Percentiles rank a stretch among this genome's conserved stretches.
These are phyloP conservation scores for Aspergillus cavernicola DNA, from an alignment of 495 filamentous ascomycete genomes.

Conservation along the genomic window DNA sequence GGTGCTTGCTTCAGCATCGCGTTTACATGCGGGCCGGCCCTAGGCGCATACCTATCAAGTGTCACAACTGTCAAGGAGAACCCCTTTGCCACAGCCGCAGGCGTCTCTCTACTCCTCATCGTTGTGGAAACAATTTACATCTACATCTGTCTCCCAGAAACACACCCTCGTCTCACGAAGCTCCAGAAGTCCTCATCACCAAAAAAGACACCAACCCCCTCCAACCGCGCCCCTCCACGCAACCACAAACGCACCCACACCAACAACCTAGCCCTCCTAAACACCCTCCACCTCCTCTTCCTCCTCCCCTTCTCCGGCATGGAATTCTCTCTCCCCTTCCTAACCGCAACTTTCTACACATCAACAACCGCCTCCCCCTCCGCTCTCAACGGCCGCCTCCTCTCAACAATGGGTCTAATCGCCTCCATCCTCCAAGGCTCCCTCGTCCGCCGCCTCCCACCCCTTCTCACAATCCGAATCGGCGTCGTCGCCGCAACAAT, in stretches of 20 bases:
- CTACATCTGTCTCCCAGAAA: conserved; percentile 87
- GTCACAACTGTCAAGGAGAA: conserved; percentile 77
- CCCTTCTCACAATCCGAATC: conserved; percentile 70
- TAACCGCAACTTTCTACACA: conserved; percentile 89
- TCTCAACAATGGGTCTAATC: conserved; percentile 91
- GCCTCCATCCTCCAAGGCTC: conserved; percentile 85
- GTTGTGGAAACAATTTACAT: conserved; percentile 83
- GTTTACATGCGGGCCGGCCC: conserved; percentile 90
- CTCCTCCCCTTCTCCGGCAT: conserved; percentile 95
- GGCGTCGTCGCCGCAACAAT: conserved; percentile 73
- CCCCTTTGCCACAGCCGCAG: conserved; percentile 87
- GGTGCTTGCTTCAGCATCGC: conserved; percentile 96
- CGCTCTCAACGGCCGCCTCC: conserved; percentile 74
- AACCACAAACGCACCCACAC: conserved; percentile 61
- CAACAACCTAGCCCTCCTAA: conserved; percentile 80
- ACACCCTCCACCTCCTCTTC: conserved; percentile 83
- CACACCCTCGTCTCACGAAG: conserved; percentile 55
- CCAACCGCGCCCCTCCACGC: no score
- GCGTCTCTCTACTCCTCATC: conserved; percentile 77
- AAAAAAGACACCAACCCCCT: not conserved
- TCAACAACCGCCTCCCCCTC: conserved; percentile 50
- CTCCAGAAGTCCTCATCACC: conserved; percentile 23
- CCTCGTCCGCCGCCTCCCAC: conserved; percentile 75
- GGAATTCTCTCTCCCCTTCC: conserved; percentile 91
- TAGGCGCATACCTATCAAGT: conserved; percentile 78